phyloP scores from a whole-genome alignment of 805 yeast genomes.

The Saccharomycopsis sp. region DNA sequence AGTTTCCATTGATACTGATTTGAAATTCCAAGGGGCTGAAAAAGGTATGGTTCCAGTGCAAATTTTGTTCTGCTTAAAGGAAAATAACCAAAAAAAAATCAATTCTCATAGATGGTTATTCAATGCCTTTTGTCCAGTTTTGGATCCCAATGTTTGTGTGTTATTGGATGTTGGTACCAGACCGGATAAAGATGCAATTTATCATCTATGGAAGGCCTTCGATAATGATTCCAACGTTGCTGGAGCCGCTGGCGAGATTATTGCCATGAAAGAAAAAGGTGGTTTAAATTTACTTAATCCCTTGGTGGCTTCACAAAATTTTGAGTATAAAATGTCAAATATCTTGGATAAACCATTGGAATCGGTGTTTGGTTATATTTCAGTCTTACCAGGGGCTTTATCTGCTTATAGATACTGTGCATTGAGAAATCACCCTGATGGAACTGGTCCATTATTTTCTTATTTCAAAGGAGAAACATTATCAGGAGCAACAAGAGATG shows the following conservation, averaged over 20 bases:
- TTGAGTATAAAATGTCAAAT: constrained; percentile 95
- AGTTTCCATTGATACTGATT: constrained; percentile 78
- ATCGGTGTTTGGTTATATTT: constrained; percentile 83
- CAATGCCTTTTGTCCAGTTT: constrained; percentile 84
- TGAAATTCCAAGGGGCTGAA: constrained; percentile 84
- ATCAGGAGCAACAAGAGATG: constrained; percentile 53
- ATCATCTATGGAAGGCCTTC: constrained; percentile 95
- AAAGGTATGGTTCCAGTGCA: constrained; percentile 93
- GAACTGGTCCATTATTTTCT: constrained; percentile 83
- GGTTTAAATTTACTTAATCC: constrained; percentile 81
- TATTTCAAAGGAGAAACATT: constrained; percentile 83
- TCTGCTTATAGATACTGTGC: constrained; percentile 93
- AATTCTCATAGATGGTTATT: constrained; percentile 98
- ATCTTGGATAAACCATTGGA: constrained; percentile 91
- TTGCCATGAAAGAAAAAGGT: constrained; percentile 86
- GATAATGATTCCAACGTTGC: constrained; percentile 95
- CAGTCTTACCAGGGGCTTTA: constrained; percentile 91
- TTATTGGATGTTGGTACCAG: constrained; percentile 95
- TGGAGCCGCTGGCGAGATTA: constrained; percentile 98
- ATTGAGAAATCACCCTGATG: constrained; percentile 71
- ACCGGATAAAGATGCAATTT: constrained; percentile 81
- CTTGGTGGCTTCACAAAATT: constrained; percentile 90
- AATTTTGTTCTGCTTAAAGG: constrained; percentile 84
- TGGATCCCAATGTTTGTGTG: constrained; percentile 85
- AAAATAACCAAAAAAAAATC: constrained; percentile 83